Percentiles rank a stretch among this genome's conserved stretches.
phyloP scores from a whole-genome alignment of 2,329 filamentous ascomycete genomes.

The Penicillium sp. region DNA sequence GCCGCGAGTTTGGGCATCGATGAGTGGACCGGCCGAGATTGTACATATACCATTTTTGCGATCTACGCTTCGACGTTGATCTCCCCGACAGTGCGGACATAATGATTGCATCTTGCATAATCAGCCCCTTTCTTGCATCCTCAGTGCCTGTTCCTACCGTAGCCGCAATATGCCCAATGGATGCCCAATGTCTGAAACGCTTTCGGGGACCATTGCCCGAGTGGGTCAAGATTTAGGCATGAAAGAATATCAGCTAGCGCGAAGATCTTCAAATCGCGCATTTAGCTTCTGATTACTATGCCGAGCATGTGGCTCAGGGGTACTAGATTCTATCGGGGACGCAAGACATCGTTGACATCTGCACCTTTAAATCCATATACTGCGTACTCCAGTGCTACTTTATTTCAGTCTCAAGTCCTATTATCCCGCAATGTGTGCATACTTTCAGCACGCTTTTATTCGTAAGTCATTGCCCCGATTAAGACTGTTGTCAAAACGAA shows the following conservation, averaged over 20 bases:
- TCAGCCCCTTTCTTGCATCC: slow-evolving; percentile 1
- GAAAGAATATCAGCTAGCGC: not conserved
- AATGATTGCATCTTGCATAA: not conserved
- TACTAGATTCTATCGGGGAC: not conserved
- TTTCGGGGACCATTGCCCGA: slow-evolving; percentile 4
- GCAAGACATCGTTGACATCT: not conserved
- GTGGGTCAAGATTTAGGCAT: not conserved
- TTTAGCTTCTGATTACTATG: not conserved
- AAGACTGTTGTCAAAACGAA: not conserved
- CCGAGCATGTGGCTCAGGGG: slow-evolving; percentile 2
- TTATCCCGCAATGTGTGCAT: not conserved
- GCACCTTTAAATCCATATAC: not conserved
- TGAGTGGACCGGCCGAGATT: not conserved
- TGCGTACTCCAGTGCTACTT: not conserved
- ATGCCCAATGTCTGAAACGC: slow-evolving; percentile 9
- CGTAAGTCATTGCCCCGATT: not conserved
- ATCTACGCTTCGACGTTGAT: not conserved
- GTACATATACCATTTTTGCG: not conserved
- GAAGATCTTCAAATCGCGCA: not conserved
- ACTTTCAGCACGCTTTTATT: not conserved
- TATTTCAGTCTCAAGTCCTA: not conserved
- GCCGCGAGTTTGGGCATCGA: not conserved
- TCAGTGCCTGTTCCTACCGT: not conserved
- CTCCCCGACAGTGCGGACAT: not conserved
- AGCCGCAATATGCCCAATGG: slow-evolving; percentile 6